Evolutionary conservation across 1,284 basidiomycete genomes (phyloP), one percentile per base, ranked within the genome.

Genomic region (Pseudozyma sp.): DNA sequence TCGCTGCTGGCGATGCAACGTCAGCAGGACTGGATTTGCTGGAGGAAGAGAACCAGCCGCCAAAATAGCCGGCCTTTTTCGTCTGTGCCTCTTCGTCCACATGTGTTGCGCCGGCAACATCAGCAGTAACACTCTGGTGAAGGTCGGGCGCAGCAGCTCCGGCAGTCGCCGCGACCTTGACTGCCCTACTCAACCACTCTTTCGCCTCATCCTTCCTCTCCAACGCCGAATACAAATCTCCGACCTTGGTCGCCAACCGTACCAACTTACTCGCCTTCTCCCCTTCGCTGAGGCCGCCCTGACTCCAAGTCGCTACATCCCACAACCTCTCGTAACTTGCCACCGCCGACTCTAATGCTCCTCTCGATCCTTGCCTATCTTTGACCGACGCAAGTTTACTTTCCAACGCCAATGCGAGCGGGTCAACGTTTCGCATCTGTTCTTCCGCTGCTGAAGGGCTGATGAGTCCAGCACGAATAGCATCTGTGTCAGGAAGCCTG

Each of bases 161-260:
- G 8, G 63, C 59, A 14, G 58, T 43, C 5, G 70, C 74, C 8
- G 79, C 79, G 39, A 81, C 54, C 6, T 52, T 49, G 4, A 81
- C 63, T 3, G 74, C 78, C 36, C 61, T 59, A 18, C 58, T 47
- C 18, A 79, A 43, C 80, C 80, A 81, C 19, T 54, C 50, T 36
- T 77, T 63, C 21, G 77, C 77, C 18, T 78, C 69, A 1, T 45
- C 52, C 25, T 57, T 59, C 38, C 57, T 21, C 3, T 63, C 73
- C 7, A 77, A 34, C 11, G 68, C 55, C 13, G 57, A 48, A 52
- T 77, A 58, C 5, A 81, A 59, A 45, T 76, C 73, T 16, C 74
- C 80, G 18, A 81, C n/a, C 59, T 80, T 80, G n/a, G 71, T 78
- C 5, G 80, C 78, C 1, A 81, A 55, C 18, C 76, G 52, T 0